Conservation (phyloP, 495 filamentous ascomycete genomes). For the Daldinia vernicosa region DNA sequence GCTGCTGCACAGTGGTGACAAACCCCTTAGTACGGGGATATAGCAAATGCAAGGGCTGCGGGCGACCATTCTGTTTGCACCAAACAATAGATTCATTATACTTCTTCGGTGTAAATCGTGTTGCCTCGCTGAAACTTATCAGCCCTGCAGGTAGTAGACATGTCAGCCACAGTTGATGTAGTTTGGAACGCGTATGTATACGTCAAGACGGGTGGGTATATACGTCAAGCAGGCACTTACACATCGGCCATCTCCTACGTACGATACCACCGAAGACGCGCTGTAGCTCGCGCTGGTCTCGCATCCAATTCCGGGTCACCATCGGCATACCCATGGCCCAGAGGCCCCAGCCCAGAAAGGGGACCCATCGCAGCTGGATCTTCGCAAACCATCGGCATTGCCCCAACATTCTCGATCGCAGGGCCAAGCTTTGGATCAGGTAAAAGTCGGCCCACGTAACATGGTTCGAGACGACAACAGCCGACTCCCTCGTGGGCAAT, state of each 20-base stretch:
- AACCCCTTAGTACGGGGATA: constrained; percentile 67
- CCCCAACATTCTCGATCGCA: constrained; percentile 63
- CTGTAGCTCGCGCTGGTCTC: constrained; percentile 62
- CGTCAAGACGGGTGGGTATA: background rate
- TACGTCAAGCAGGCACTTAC: constrained; percentile 46
- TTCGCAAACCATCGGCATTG: constrained; percentile 68
- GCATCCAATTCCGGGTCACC: constrained; percentile 64
- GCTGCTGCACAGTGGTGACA: constrained; percentile 62
- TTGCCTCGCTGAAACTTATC: constrained; percentile 67
- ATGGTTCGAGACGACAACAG: constrained; percentile 66
- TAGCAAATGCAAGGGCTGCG: constrained; percentile 61
- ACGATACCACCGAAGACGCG: constrained; percentile 61
- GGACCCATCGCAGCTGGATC: constrained; percentile 62
- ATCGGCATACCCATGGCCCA: constrained; percentile 70
- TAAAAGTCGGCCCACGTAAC: constrained; percentile 68
- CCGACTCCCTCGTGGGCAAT: constrained; percentile 59
- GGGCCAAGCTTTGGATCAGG: constrained; percentile 65
- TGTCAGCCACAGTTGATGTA: constrained; percentile 15
- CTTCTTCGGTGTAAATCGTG: constrained; percentile 63
- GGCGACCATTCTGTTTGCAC: constrained; percentile 56
- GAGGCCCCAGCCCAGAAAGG: constrained; percentile 67
- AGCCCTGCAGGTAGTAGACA: constrained; percentile 54
- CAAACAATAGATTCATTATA: constrained; percentile 58
- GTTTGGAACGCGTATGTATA: constrained; percentile 13
- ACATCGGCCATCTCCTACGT: constrained; percentile 60